These are phyloP conservation scores for Penicillium simplicissimum DNA, from an alignment of 495 filamentous ascomycete genomes.

Conservation along the genomic window DNA sequence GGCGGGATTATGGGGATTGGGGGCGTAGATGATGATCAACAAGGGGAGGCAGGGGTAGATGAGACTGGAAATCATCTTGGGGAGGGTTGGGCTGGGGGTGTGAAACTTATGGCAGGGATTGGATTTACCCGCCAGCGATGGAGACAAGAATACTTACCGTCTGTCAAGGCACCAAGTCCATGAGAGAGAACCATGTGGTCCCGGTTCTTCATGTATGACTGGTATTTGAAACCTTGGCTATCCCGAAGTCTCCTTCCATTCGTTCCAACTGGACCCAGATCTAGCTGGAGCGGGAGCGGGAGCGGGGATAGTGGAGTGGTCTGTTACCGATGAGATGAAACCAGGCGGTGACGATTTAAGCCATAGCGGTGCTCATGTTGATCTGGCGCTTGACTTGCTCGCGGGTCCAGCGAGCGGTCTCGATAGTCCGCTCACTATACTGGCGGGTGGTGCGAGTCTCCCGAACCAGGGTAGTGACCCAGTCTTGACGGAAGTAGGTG, in stretches of 20 bases:
- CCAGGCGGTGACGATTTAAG: slow-evolving; percentile 25
- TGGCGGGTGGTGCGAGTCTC: slow-evolving; percentile 85
- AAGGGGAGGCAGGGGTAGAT: slow-evolving; percentile 7
- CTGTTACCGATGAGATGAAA: slow-evolving; percentile 17
- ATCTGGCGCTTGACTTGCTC: slow-evolving; percentile 96
- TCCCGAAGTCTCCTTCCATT: neutral
- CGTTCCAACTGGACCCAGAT: neutral
- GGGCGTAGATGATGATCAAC: slow-evolving; percentile 12
- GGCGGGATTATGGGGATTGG: slow-evolving; percentile 7
- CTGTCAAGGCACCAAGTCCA: slow-evolving; percentile 9
- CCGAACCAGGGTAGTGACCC: slow-evolving; percentile 83
- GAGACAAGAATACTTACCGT: slow-evolving; percentile 1
- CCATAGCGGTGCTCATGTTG: slow-evolving; percentile 45
- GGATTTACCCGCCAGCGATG: neutral
- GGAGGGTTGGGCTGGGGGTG: slow-evolving; percentile 6
- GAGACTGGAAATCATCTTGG: slow-evolving; percentile 15
- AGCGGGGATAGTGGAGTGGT: neutral
- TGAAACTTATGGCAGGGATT: slow-evolving; percentile 15
- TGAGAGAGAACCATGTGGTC: slow-evolving; percentile 6
- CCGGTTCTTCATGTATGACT: slow-evolving; percentile 8
- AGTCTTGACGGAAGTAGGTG: slow-evolving; percentile 82
- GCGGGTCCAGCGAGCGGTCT: slow-evolving; percentile 94
- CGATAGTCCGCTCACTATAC: slow-evolving; percentile 77
- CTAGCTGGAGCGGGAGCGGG: neutral
- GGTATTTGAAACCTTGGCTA: neutral